These are phyloP conservation scores for Pseudopithomyces chartarum DNA, from an alignment of 2,329 filamentous ascomycete genomes.

Conservation along the genomic window DNA sequence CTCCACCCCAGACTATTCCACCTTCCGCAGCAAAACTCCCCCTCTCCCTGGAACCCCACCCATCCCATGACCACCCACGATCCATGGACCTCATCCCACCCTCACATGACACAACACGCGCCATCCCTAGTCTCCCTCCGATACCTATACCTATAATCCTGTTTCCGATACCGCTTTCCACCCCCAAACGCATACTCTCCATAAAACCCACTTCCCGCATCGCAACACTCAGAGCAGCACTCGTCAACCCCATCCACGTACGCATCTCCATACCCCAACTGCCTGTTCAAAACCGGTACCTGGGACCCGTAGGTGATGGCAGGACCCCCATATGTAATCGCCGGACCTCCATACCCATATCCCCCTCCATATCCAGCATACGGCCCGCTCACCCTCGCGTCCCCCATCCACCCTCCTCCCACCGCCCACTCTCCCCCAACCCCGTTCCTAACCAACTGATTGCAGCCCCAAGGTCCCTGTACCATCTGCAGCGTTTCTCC, in stretches of 20 bases:
- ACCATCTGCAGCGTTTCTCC: conserved; percentile 38
- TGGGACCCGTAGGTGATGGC: not conserved
- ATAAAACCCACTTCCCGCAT: not conserved
- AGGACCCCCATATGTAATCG: not conserved
- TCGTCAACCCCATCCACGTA: conserved; percentile 1
- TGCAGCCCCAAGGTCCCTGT: conserved; percentile 38
- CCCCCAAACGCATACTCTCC: not conserved
- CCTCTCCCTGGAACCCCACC: not conserved
- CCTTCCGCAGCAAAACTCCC: not conserved
- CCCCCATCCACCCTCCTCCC: conserved; percentile 26
- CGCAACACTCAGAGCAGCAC: not conserved
- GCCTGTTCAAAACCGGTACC: not conserved
- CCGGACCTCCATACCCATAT: not conserved
- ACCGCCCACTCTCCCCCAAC: conserved; percentile 30
- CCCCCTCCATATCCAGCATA: not conserved
- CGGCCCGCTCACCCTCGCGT: conserved; percentile 6
- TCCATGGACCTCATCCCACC: not conserved
- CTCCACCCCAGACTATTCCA: too few relatives aligned
- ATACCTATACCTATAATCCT: conserved; percentile 11
- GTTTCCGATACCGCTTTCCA: conserved; percentile 3
- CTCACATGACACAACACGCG: conserved; percentile 14
- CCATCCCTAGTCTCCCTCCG: conserved; percentile 2
- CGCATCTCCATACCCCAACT: conserved; percentile 2
- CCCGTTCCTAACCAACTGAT: conserved; percentile 35
- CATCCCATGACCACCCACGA: conserved; percentile 1